phyloP scores from a whole-genome alignment of 2,329 filamentous ascomycete species.

The Dothistroma septosporum region DNA sequence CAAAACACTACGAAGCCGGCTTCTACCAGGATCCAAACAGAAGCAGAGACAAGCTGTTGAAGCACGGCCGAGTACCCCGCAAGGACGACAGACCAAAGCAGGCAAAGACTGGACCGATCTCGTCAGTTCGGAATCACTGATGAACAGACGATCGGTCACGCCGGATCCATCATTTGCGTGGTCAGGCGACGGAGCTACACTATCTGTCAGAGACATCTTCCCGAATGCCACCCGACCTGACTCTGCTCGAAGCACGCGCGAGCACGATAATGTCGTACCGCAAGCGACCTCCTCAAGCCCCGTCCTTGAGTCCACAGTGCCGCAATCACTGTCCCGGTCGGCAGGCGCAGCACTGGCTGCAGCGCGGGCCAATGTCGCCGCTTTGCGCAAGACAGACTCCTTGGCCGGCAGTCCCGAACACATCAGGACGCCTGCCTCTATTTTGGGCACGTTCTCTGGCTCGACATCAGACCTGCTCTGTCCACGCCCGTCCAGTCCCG shows the following conservation, averaged over 20 bases:
- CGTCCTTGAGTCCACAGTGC: neutral
- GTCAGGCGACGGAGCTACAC: neutral
- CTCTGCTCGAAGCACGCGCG: neutral
- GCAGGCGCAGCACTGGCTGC: slow-evolving; percentile 15
- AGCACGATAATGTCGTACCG: neutral
- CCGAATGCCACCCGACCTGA: neutral
- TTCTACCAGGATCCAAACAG: neutral
- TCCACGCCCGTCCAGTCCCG: slow-evolving; percentile 4
- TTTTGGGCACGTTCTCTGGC: slow-evolving; percentile 6
- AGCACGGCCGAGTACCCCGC: neutral
- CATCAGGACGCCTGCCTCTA: slow-evolving; percentile 5
- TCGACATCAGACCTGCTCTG: slow-evolving; percentile 10
- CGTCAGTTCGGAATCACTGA: neutral
- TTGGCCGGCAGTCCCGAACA: slow-evolving; percentile 2
- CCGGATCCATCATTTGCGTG: neutral
- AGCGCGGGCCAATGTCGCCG: slow-evolving; percentile 23
- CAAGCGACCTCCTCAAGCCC: neutral
- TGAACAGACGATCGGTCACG: neutral
- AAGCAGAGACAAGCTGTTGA: neutral
- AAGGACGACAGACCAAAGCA: neutral
- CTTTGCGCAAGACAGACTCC: slow-evolving; percentile 12
- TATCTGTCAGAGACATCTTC: neutral
- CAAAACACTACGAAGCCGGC: neutral
- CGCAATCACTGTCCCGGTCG: slow-evolving; percentile 2
- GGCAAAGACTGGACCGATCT: neutral